Percentiles rank a stretch among this genome's conserved stretches.
These are phyloP conservation scores for Metschnikowia peoriensis DNA, from an alignment of 805 yeast species.

Conservation along the genomic window DNA sequence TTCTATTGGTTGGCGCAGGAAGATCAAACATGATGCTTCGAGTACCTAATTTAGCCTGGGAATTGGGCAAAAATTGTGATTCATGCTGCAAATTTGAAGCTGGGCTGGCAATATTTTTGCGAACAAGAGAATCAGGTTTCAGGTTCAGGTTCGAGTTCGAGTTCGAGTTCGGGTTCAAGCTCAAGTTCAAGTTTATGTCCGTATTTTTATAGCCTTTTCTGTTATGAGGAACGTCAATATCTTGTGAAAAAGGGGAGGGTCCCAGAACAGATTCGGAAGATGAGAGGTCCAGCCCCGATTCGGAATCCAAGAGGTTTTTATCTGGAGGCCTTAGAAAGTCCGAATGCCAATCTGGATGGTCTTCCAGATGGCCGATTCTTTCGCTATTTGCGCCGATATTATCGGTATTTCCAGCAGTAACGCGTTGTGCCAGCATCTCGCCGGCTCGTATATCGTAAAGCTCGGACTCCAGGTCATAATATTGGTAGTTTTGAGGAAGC, in stretches of 20 bases:
- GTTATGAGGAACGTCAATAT: neutral
- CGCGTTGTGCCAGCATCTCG: conserved; percentile 1
- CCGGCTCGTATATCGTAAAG: conserved; percentile 7
- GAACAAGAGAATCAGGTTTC: neutral
- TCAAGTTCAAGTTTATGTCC: neutral
- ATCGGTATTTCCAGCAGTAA: neutral
- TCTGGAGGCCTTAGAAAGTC: conserved; percentile 9
- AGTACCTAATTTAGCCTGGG: neutral
- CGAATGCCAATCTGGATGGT: neutral
- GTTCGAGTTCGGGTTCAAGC: neutral
- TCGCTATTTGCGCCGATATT: neutral
- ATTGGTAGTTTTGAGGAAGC: conserved; percentile 37
- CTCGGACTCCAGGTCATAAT: conserved; percentile 34
- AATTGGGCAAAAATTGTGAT: neutral
- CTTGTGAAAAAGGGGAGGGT: conserved; percentile 16
- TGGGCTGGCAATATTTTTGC: neutral
- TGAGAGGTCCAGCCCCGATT: conserved; percentile 35
- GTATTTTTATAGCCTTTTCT: neutral
- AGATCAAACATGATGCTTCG: conserved; percentile 13
- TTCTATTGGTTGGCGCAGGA: neutral
- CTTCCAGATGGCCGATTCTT: neutral
- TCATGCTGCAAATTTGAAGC: neutral
- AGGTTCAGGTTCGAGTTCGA: neutral
- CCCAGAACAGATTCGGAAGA: conserved; percentile 21
- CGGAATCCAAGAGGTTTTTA: conserved; percentile 28